Conservation (phyloP, 1,139 yeast genomes). For the Pichia kudriavzevii region DNA sequence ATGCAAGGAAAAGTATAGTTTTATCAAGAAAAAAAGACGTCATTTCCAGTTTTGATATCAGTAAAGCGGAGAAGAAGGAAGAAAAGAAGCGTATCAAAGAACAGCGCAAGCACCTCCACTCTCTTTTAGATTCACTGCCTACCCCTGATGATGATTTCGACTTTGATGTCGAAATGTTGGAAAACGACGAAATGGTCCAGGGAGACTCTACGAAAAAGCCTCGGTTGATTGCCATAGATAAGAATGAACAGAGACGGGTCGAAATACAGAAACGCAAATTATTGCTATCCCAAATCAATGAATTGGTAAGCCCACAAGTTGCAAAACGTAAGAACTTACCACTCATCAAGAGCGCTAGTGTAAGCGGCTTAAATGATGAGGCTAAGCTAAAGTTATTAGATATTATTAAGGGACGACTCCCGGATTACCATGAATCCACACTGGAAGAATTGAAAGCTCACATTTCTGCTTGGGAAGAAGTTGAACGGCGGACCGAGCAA, state of each 20-base stretch:
- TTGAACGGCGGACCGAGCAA: conserved; percentile 6
- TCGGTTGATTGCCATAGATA: too few species aligned
- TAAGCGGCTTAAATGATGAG: conserved; percentile 3
- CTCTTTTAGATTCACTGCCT: conserved; percentile 38
- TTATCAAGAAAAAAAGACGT: conserved; percentile 15
- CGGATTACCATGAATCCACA: too few species aligned
- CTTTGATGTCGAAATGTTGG: conserved; percentile 30
- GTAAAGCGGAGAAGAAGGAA: too few species aligned
- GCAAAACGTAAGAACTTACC: conserved; percentile 44
- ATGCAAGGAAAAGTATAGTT: conserved; percentile 21
- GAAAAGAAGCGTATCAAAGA: conserved; percentile 7
- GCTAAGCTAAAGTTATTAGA: conserved; percentile 1
- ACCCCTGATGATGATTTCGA: conserved; percentile 55
- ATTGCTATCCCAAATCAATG: conserved; percentile 25
- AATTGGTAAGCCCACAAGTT: conserved; percentile 34
- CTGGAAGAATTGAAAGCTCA: neutral
- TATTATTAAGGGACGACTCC: too few species aligned
- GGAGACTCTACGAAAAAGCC: too few species aligned
- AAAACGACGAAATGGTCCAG: conserved; percentile 2
- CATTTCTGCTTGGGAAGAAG: conserved; percentile 3
- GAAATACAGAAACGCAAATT: conserved; percentile 23
- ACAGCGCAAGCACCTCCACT: conserved; percentile 19
- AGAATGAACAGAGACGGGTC: conserved; percentile 14
- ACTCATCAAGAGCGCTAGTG: conserved; percentile 21
- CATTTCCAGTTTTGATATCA: too few species aligned